phyloP scores from a whole-genome alignment of 805 yeast genomes.

The Candida sanyiensis region DNA sequence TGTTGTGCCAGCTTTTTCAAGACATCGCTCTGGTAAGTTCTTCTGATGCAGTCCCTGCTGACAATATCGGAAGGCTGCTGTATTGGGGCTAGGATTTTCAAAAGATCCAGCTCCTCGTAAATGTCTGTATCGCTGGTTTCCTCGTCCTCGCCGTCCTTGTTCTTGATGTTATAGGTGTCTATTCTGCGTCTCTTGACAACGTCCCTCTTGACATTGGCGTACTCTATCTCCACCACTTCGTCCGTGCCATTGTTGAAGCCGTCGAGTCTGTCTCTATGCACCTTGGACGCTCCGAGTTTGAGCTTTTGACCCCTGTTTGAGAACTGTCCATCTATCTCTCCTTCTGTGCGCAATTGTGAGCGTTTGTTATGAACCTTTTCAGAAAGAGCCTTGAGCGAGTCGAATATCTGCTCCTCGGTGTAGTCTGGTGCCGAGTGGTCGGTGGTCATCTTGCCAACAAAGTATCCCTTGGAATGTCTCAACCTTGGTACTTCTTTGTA shows the following conservation, averaged over 20 bases:
- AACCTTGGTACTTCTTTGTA: too few species aligned
- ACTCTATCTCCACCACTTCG: constrained; percentile 20
- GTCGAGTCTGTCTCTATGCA: constrained; percentile 40
- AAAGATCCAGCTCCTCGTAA: constrained; percentile 45
- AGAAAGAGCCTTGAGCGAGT: constrained; percentile 11
- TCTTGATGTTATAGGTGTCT: constrained; percentile 12
- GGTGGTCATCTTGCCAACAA: constrained; percentile 1
- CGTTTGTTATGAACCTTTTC: constrained; percentile 13
- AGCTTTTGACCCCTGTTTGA: constrained; percentile 57
- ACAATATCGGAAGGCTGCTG: constrained; percentile 75
- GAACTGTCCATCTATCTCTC: constrained; percentile 28
- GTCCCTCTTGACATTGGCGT: constrained; percentile 29
- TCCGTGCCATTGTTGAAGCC: constrained; percentile 28
- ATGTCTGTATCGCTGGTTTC: constrained; percentile 27
- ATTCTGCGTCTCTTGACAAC: constrained; percentile 28
- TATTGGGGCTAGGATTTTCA: constrained; percentile 67
- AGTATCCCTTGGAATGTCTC: too few species aligned
- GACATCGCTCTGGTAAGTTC: constrained; percentile 55
- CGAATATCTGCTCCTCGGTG: constrained; percentile 7
- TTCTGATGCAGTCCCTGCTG: constrained; percentile 60
- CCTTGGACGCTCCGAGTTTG: constrained; percentile 41
- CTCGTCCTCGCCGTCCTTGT: constrained; percentile 33
- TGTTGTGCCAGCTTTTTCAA: constrained; percentile 60
- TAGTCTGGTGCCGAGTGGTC: constrained; percentile 1
- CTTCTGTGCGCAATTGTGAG: constrained; percentile 9